Conservation (phyloP, 1,284 basidiomycete genomes). For the Ganoderma sp. region DNA sequence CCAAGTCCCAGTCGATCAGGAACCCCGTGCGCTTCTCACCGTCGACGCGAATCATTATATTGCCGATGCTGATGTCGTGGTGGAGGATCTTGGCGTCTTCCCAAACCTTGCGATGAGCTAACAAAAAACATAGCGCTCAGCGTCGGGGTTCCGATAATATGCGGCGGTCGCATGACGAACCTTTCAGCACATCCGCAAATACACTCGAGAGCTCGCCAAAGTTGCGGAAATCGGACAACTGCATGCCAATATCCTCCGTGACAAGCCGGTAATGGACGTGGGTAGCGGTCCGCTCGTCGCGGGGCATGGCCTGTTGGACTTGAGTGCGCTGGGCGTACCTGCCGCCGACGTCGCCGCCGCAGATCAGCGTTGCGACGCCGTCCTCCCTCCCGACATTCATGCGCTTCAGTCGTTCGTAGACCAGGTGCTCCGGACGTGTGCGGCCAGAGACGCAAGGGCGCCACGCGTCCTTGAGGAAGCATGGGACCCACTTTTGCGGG, state of each 20-base stretch:
- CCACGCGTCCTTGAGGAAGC: slow-evolving; percentile 23
- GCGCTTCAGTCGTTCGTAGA: slow-evolving; percentile 10
- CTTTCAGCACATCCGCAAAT: background rate
- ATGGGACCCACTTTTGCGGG: background rate
- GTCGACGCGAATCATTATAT: slow-evolving; percentile 18
- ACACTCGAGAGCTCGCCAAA: slow-evolving; percentile 6
- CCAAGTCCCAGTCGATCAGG: slow-evolving; percentile 22
- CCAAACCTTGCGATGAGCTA: slow-evolving; percentile 17
- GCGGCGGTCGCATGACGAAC: too few relatives aligned
- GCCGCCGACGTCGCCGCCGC: slow-evolving; percentile 23
- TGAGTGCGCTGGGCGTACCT: slow-evolving; percentile 4
- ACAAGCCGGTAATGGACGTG: slow-evolving; percentile 12
- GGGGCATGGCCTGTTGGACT: slow-evolving; percentile 6
- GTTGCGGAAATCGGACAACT: background rate
- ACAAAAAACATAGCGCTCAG: background rate
- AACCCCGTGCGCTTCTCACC: background rate
- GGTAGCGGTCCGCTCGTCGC: background rate
- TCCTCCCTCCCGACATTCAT: background rate
- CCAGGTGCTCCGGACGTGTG: slow-evolving; percentile 16
- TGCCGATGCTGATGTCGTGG: slow-evolving; percentile 22
- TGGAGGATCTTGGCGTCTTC: slow-evolving; percentile 9
- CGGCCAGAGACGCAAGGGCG: slow-evolving; percentile 12
- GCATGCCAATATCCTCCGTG: slow-evolving; percentile 8
- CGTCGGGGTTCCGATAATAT: too few relatives aligned
- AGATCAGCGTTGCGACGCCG: slow-evolving; percentile 13